These are phyloP conservation scores for Sicyos baderoa DNA, from an alignment of 306 rosid genomes.

Conservation along the genomic window DNA sequence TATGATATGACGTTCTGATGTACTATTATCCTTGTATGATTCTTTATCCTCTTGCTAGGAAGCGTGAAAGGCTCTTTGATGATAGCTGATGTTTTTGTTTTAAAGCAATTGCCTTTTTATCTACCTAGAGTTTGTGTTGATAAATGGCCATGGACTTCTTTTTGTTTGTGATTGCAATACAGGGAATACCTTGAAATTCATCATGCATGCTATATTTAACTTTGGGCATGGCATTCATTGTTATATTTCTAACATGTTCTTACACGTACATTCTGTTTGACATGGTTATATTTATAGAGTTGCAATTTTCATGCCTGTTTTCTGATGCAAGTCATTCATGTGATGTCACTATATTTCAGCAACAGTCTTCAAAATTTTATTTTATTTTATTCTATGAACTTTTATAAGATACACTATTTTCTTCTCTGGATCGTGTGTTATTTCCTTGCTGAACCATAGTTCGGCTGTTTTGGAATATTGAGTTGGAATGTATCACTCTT, in stretches of 20 bases:
- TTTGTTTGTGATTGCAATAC: neutral
- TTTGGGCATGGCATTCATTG: neutral
- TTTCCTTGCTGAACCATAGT: neutral
- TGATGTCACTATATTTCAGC: neutral
- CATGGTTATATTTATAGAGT: constrained; percentile 3
- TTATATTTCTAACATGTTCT: neutral
- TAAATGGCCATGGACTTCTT: neutral
- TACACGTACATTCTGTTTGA: neutral
- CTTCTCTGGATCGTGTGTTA: neutral
- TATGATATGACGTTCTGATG: neutral
- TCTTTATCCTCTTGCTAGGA: neutral
- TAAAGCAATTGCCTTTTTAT: neutral
- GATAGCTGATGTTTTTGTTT: neutral
- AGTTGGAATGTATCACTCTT: neutral
- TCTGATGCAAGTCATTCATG: neutral
- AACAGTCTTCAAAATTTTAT: neutral
- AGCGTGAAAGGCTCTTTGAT: neutral
- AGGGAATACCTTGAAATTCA: neutral
- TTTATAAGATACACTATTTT: neutral
- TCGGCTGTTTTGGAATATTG: neutral
- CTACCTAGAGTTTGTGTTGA: neutral
- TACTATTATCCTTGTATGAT: neutral
- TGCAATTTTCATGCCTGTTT: neutral
- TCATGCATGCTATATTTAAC: neutral
- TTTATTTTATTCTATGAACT: neutral